Percentiles rank a stretch among this genome's conserved stretches.
Conservation (phyloP, 352 stramenopile genomes). For the Thraustochytrium striatum region DNA sequence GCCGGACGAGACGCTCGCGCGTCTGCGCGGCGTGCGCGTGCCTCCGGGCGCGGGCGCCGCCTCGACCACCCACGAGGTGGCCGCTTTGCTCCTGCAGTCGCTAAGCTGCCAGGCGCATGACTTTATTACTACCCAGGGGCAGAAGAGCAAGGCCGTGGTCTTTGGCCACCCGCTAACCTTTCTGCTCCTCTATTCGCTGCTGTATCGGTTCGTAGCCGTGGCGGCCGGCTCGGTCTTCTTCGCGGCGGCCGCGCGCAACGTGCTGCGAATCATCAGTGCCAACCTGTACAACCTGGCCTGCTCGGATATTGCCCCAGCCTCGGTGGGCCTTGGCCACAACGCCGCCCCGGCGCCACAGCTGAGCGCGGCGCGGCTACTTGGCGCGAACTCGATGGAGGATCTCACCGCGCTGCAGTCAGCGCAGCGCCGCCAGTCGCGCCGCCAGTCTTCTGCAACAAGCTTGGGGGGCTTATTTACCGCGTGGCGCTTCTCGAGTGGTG, state of each 20-base stretch:
- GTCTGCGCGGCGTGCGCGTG: neutral
- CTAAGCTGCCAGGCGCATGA: constrained; percentile 70
- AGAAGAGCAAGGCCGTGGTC: constrained; percentile 59
- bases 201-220: constrained; percentile 40
- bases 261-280: constrained; percentile 47
- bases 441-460: no score
- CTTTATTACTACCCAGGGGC: constrained; percentile 64
- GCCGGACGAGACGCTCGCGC: neutral
- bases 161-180: constrained; percentile 75
- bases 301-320: constrained; percentile 67
- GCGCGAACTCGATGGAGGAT: no score
- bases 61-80: constrained; percentile 62
- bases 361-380: no score
- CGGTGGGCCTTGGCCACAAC: constrained; percentile 69
- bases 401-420: no score
- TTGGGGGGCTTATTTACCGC: no score
- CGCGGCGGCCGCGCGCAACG: neutral
- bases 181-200: constrained; percentile 75
- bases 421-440: no score
- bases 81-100: constrained; percentile 66
- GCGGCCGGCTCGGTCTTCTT: neutral
- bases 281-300: constrained; percentile 78
- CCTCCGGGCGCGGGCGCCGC: constrained; percentile 42
- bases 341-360: no score
- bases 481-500: no score